Evolutionary conservation across 768 basidiomycete species (phyloP), one percentile per base, ranked within the genome.

Genomic region (Nidula microcarpa): DNA sequence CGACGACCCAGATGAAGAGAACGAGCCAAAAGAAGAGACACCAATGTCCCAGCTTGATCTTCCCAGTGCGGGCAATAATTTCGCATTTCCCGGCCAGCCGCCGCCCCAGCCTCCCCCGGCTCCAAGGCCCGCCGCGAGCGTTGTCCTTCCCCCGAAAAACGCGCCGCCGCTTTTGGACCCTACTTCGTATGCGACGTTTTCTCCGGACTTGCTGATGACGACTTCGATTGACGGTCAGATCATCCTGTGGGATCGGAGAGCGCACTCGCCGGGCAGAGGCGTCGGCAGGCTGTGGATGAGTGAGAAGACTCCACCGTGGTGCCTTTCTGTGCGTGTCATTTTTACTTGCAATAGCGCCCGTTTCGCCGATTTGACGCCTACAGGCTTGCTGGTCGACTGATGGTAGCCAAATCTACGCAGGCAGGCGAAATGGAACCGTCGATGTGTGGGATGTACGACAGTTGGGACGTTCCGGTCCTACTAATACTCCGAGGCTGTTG

Each of bases 361-460:
- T 51, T 54, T 49, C 17, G 53, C 33, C 43, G 36, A 30, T 3
- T 48, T 47, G 17, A 43, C 10, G 9, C 35, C 23, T 2, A 18
- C 48, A 98, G 95, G 94, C 95, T 13, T 94, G 90, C 66, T 98
- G 96, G 94, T 94, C 93, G 5, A 79, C 85, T 2, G 85, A 93
- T 57, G 95, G 96, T 13, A 78, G 78, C 4, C 89, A 95, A 56
- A 85, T 99, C 44, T 91, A 91, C 65, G 94, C 91, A 10, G 95
- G 96, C 7, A 78, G 96, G 58, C 79, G 95, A 47, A 94, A 95
- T 59, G 91, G 91, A 18, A 86, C 89, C 1, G 82, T 98, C 48
- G 93, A 97, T 62, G 82, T 97, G 13, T 98, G 92, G 91, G 97
- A 98, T 65, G 85, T 95, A 7, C 86, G 95, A n/a, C 75, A 84